phyloP scores from a whole-genome alignment of 768 basidiomycete species.

The Tricholomella constricta region DNA sequence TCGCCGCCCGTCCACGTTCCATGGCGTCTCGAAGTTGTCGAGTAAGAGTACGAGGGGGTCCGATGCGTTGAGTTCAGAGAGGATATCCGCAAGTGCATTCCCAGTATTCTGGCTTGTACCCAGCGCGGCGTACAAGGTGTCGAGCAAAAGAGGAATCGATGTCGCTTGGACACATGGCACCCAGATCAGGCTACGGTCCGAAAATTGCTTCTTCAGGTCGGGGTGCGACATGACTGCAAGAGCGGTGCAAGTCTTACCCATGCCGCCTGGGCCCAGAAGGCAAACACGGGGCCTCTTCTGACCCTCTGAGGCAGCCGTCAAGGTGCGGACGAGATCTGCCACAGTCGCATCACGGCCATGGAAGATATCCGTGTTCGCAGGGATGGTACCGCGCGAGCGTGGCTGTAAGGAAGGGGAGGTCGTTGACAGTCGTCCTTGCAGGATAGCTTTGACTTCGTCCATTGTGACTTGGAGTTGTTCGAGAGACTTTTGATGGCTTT shows the following conservation, averaged over 20 bases:
- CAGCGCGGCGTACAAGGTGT: constrained; percentile 23
- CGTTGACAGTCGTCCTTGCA: not conserved
- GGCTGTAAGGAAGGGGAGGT: not conserved
- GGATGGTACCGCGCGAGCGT: constrained; percentile 1
- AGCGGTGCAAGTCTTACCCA: constrained; percentile 42
- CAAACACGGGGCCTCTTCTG: constrained; percentile 13
- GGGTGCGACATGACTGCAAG: constrained; percentile 32
- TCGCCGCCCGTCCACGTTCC: constrained; percentile 25
- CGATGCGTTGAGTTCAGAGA: constrained; percentile 18
- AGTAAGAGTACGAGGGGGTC: constrained; percentile 25
- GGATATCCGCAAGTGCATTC: constrained; percentile 19
- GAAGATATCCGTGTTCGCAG: constrained; percentile 20
- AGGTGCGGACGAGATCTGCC: constrained; percentile 12
- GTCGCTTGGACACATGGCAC: constrained; percentile 35
- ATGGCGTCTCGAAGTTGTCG: constrained; percentile 44
- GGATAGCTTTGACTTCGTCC: constrained; percentile 6
- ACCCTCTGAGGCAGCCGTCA: not conserved
- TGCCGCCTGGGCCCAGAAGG: constrained; percentile 34
- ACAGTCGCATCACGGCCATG: constrained; percentile 21
- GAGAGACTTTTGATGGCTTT: not conserved
- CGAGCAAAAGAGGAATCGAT: constrained; percentile 21
- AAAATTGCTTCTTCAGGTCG: constrained; percentile 22
- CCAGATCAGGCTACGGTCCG: constrained; percentile 24
- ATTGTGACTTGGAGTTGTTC: not conserved
- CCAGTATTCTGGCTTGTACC: constrained; percentile 22